Base-by-base conservation (phyloP, 73 alveolate species). In the Tetrahymena malaccensis region DNA sequence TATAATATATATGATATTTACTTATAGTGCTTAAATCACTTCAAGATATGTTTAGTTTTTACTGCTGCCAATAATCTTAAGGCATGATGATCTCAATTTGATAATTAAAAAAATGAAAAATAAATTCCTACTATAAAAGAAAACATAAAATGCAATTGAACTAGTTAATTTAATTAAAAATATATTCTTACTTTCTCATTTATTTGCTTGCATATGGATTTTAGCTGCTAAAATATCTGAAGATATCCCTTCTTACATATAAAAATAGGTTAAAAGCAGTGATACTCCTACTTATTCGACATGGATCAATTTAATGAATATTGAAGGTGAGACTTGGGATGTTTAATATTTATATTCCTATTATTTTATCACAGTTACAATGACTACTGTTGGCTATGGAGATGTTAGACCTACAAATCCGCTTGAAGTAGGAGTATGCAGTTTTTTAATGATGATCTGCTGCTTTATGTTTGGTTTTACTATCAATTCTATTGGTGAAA, bases 331-430 rank as follows among this genome's bases (percentile, higher is more conserved):
- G 43, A 15, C 93, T 6, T 95, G 84, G 94, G 94, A 70, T 22
- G 94, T 89, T 89, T 21, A 89, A 93, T 95, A 38, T 93, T 50
- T 95, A 5, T 85, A 95, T 35, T 95, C 97, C 1, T 89, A 85
- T 38, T 95, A 95, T 85, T 95, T 50, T 89, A 95, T 95, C 13
- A 70, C 95, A 34, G 97, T 95, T 4, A 95, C 95, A 12, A 95
- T 58, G 50, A 85, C 93, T 40, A 95, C 97, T 9, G 97, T 95
- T 21, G 97, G 97, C 4, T 95, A 85, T 95, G 97, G 97, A 16
- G 97, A 95, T 95, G 35, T 89, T n/a, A 85, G 85, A 9, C 97
- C 95, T 40, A 58, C 84, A 13, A 85, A 57, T 85, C 94, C 93
- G 16, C 83, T 85, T 15, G 96, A 95, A 70, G 83, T 93, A 27